These are phyloP conservation scores for Telopea speciosissima DNA, from an alignment of 177 flowering plant species.

Conservation along the genomic window DNA sequence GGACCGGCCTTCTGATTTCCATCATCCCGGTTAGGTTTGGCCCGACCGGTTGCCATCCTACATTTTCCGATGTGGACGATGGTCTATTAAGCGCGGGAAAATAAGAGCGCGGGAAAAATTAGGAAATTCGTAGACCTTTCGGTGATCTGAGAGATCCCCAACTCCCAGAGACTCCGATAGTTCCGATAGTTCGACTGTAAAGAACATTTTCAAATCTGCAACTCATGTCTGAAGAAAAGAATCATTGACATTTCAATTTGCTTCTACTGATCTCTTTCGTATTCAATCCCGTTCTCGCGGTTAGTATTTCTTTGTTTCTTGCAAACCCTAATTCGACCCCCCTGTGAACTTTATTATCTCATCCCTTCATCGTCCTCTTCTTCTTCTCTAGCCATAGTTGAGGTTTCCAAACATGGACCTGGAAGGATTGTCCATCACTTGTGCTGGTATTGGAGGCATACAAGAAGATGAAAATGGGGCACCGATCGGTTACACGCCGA, in stretches of 20 bases:
- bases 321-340: neutral
- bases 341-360: conserved; percentile 10
- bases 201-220: too few relatives aligned
- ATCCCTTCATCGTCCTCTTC: neutral
- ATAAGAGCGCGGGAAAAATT: conserved; percentile 30
- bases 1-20: too few relatives aligned
- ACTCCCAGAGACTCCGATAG: too few relatives aligned
- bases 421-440: conserved; percentile 64
- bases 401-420: conserved; percentile 28
- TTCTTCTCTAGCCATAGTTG: neutral
- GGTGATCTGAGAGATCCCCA: too few relatives aligned
- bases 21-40: too few relatives aligned
- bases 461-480: conserved; percentile 56
- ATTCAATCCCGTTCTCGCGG: neutral
- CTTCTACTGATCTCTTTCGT: neutral
- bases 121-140: neutral
- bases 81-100: conserved; percentile 29
- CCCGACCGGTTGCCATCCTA: too few relatives aligned
- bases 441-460: conserved; percentile 58
- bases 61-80: too few relatives aligned
- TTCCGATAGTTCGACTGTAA: too few relatives aligned
- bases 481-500: conserved; percentile 47
- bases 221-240: neutral
- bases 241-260: neutral
- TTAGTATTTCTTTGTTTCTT: neutral